phyloP scores from a whole-genome alignment of 2,329 filamentous ascomycete species.

The Aspergillus puulaauensis region DNA sequence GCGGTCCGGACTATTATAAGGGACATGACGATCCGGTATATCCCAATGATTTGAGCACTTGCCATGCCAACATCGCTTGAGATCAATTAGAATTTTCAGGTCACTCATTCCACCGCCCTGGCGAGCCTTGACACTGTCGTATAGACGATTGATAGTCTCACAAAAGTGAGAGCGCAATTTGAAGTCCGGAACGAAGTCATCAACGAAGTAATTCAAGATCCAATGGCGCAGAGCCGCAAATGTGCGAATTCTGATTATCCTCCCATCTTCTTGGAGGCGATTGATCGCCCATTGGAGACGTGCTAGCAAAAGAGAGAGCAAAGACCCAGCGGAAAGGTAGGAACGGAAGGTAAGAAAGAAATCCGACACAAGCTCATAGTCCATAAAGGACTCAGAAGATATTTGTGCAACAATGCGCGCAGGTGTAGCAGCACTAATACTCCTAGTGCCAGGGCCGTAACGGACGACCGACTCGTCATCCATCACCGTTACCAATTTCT shows the following conservation, averaged over 20 bases:
- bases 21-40: conserved; percentile 62
- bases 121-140: conserved; percentile 52
- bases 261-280: conserved; percentile 77
- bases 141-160: conserved; percentile 68
- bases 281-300: conserved; percentile 83
- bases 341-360: conserved; percentile 95
- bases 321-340: conserved; percentile 73
- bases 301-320: conserved; percentile 81
- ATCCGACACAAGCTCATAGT: conserved; percentile 95
- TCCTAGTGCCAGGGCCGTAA: conserved; percentile 68
- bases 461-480: conserved; percentile 81
- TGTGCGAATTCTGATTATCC: conserved; percentile 90
- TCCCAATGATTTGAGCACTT: conserved; percentile 92
- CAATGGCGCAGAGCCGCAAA: conserved; percentile 96
- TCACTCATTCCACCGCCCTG: conserved; percentile 59
- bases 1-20: conserved; percentile 58
- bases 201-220: conserved; percentile 96
- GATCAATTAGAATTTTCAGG: conserved; percentile 84
- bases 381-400: conserved; percentile 90
- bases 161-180: conserved; percentile 76
- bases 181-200: conserved; percentile 83
- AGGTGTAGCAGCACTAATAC: conserved; percentile 86
- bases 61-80: conserved; percentile 96
- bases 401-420: conserved; percentile 92
- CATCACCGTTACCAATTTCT: conserved; percentile 75